phyloP scores from a whole-genome alignment of 805 yeast species.

The Candida peoriensis region DNA sequence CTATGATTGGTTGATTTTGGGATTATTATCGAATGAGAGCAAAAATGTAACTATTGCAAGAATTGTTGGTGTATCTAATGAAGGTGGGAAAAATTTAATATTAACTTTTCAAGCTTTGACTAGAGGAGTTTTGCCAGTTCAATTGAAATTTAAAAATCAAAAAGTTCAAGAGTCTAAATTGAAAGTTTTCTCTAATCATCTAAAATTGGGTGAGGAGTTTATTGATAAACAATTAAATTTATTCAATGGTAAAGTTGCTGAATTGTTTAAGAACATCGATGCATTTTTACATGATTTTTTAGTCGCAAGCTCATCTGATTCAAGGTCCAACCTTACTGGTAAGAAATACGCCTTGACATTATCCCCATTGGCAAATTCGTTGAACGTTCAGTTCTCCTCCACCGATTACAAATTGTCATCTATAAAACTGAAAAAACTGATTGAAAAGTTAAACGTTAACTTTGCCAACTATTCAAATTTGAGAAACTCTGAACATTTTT shows the following conservation, averaged over 20 bases:
- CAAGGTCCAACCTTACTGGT: conserved; percentile 12
- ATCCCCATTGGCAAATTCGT: conserved; percentile 55
- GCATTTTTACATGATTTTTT: conserved; percentile 33
- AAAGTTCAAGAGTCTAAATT: conserved; percentile 6
- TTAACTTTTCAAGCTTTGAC: conserved; percentile 46
- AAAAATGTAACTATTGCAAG: conserved; percentile 34
- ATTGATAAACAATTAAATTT: conserved; percentile 9
- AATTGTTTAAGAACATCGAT: conserved; percentile 24
- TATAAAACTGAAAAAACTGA: conserved; percentile 33
- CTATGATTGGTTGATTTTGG: conserved; percentile 24
- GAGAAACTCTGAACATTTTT: conserved; percentile 21
- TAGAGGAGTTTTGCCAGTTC: conserved; percentile 32
- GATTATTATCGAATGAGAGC: conserved; percentile 24
- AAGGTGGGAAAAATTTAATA: conserved; percentile 31
- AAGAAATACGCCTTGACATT: conserved; percentile 37
- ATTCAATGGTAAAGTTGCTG: conserved; percentile 8
- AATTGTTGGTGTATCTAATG: conserved; percentile 41
- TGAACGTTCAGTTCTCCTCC: conserved; percentile 49
- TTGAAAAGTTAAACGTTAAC: conserved; percentile 22
- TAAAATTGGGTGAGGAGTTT: conserved; percentile 10
- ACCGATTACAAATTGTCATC: conserved; percentile 44
- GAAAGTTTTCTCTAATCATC: conserved; percentile 14
- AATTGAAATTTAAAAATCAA: conserved; percentile 17
- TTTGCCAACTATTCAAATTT: conserved; percentile 18
- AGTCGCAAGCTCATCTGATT: conserved; percentile 26